These are phyloP conservation scores for Pichia sp. DNA, from an alignment of 1,139 yeast genomes.

Conservation along the genomic window DNA sequence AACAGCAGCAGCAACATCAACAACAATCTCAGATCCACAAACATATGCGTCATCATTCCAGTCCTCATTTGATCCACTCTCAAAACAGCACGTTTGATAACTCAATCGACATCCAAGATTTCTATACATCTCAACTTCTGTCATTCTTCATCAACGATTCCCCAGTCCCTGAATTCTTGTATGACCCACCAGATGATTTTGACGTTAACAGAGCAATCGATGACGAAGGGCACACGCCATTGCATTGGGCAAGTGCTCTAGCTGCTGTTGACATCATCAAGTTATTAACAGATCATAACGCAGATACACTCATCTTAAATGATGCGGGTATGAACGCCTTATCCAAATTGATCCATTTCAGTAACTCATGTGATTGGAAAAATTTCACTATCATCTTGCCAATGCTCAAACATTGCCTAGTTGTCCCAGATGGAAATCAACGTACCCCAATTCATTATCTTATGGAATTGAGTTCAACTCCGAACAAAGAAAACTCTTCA, in stretches of 20 bases:
- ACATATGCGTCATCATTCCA: slow-evolving; percentile 10
- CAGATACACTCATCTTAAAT: slow-evolving; percentile 74
- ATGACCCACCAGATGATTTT: slow-evolving; percentile 75
- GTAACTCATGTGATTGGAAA: slow-evolving; percentile 79
- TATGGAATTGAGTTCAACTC: slow-evolving; percentile 57
- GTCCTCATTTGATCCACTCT: slow-evolving; percentile 7
- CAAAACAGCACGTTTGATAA: slow-evolving; percentile 4
- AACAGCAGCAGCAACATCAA: slow-evolving; percentile 1
- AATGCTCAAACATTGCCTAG: slow-evolving; percentile 64
- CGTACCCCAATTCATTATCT: slow-evolving; percentile 74
- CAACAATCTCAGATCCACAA: slow-evolving; percentile 2
- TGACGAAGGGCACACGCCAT: slow-evolving; percentile 93
- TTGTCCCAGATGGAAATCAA: slow-evolving; percentile 70
- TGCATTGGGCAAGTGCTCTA: slow-evolving; percentile 97
- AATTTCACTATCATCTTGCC: slow-evolving; percentile 74
- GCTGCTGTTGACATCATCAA: slow-evolving; percentile 76
- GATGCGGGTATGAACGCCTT: slow-evolving; percentile 80
- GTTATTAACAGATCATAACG: slow-evolving; percentile 63
- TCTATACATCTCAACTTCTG: slow-evolving; percentile 55
- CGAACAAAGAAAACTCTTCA: slow-evolving; percentile 42
- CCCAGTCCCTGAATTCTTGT: slow-evolving; percentile 70
- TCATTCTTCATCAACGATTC: slow-evolving; percentile 71
- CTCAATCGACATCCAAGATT: slow-evolving; percentile 12
- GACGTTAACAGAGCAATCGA: slow-evolving; percentile 87
- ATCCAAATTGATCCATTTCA: slow-evolving; percentile 79